Conservation (phyloP, 202 grass and related monocot genomes). For the Digitaria exilis region DNA sequence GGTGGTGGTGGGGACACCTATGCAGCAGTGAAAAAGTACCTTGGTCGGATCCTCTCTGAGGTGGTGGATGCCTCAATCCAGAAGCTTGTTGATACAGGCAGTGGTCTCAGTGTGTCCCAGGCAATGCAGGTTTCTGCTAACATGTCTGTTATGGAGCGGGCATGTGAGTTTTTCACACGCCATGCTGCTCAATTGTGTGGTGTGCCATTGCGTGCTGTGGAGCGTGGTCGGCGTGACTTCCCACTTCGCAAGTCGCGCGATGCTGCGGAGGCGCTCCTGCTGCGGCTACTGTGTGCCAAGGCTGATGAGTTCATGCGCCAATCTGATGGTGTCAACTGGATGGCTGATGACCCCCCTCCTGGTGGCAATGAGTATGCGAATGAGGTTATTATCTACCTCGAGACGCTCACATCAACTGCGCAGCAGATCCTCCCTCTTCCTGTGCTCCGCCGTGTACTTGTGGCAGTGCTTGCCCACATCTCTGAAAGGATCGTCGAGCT, state of each 20-base stretch:
- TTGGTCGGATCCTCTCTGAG: slow-evolving; percentile 80
- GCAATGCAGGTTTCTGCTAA: slow-evolving; percentile 97
- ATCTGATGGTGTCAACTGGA: slow-evolving; percentile 82
- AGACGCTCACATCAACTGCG: slow-evolving; percentile 81
- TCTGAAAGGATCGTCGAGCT: slow-evolving; percentile 82
- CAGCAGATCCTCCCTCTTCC: slow-evolving; percentile 86
- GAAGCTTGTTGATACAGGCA: slow-evolving; percentile 66
- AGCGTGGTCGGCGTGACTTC: slow-evolving; percentile 75
- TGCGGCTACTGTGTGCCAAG: slow-evolving; percentile 68
- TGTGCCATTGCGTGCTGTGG: slow-evolving; percentile 67
- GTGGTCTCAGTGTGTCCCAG: slow-evolving; percentile 78
- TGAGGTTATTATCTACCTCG: slow-evolving; percentile 91
- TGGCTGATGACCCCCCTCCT: slow-evolving; percentile 71
- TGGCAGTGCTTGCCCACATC: slow-evolving; percentile 75
- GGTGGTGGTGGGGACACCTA: slow-evolving; percentile 85
- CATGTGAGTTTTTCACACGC: slow-evolving; percentile 87
- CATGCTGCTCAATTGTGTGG: slow-evolving; percentile 91
- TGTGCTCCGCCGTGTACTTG: slow-evolving; percentile 69
- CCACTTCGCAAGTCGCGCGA: slow-evolving; percentile 77
- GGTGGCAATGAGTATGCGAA: slow-evolving; percentile 92
- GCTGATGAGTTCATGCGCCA: slow-evolving; percentile 78
- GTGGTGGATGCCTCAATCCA: slow-evolving; percentile 69
- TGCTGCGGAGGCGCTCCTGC: slow-evolving; percentile 68
- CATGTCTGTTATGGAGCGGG: slow-evolving; percentile 96
- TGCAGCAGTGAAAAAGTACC: slow-evolving; percentile 88